Percentiles rank a stretch among this genome's conserved stretches.
Conservation (phyloP, 2,329 filamentous ascomycete species). For the Esteya vermicola region DNA sequence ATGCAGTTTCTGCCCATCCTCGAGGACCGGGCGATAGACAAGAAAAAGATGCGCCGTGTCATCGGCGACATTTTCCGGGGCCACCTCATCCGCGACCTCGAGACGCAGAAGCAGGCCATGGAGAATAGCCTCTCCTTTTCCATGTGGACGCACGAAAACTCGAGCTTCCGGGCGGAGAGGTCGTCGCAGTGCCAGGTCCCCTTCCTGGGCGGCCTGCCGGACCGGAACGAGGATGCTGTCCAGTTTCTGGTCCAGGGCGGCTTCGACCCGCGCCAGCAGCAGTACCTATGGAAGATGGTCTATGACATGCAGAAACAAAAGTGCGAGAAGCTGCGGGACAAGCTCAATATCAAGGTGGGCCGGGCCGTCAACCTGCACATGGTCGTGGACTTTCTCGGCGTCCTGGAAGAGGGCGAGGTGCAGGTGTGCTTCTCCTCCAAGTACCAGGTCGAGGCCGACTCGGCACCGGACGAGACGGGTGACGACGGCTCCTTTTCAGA, state of each 20-base stretch:
- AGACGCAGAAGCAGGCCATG: constrained; percentile 35
- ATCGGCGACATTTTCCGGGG: constrained; percentile 35
- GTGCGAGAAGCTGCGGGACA: constrained; percentile 37
- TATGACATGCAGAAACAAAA: constrained; percentile 32
- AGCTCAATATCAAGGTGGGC: constrained; percentile 45
- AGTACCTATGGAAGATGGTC: constrained; percentile 33
- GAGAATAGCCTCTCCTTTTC: constrained; percentile 33
- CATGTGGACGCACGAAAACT: constrained; percentile 35
- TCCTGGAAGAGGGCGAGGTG: constrained; percentile 50
- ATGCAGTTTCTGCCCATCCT: constrained; percentile 56
- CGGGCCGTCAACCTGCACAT: constrained; percentile 51
- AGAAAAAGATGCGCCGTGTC: constrained; percentile 25
- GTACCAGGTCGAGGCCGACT: constrained; percentile 35
- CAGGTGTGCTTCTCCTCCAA: constrained; percentile 53
- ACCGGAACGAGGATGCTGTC: constrained; percentile 33
- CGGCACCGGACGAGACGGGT: constrained; percentile 26
- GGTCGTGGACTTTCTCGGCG: constrained; percentile 49
- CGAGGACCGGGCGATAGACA: constrained; percentile 38
- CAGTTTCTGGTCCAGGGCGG: constrained; percentile 43
- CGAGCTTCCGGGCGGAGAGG: constrained; percentile 19
- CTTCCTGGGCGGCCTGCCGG: constrained; percentile 36
- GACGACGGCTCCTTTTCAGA: constrained; percentile 33
- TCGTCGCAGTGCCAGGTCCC: constrained; percentile 23
- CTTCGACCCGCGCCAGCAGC: constrained; percentile 36
- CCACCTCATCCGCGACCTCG: constrained; percentile 36